These are phyloP conservation scores for Asterochloris sp. DNA, from an alignment of 139 green algal genomes.

Conservation along the genomic window DNA sequence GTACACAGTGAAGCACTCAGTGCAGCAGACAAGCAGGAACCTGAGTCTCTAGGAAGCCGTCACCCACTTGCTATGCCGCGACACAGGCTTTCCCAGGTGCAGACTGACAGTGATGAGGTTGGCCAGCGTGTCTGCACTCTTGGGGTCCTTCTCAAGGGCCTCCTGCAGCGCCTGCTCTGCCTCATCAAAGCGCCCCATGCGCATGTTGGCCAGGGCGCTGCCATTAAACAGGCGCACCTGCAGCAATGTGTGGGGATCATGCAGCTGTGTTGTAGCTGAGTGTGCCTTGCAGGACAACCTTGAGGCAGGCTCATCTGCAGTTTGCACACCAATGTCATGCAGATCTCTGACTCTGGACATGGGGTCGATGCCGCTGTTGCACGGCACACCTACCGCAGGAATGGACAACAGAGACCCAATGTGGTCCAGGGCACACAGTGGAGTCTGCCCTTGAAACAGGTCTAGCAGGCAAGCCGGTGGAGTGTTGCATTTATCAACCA, in stretches of 20 bases:
- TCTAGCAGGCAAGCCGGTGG: no score
- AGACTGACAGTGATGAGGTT: constrained; percentile 84
- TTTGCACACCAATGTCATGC: no score
- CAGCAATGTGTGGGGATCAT: not conserved
- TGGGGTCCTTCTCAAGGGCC: constrained; percentile 84
- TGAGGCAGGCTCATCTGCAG: no score
- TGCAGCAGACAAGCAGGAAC: not conserved
- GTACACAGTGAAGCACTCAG: not conserved
- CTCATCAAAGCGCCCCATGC: constrained; percentile 77
- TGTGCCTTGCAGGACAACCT: no score
- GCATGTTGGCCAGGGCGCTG: constrained; percentile 86
- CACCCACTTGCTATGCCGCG: constrained; percentile 61
- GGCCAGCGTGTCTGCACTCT: constrained; percentile 88
- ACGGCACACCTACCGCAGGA: no score
- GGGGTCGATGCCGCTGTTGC: no score
- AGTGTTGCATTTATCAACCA: constrained; percentile 1
- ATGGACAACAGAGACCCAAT: no score
- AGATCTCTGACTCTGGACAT: no score
- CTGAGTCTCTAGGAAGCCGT: not conserved
- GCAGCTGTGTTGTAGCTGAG: no score
- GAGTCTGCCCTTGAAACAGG: no score
- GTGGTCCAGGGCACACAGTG: no score
- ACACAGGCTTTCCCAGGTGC: constrained; percentile 81
- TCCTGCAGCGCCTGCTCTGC: constrained; percentile 69
- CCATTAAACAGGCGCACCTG: constrained; percentile 82